Evolutionary conservation across 495 filamentous ascomycete genomes (phyloP).

Genomic region (Daldinia grandis): DNA sequence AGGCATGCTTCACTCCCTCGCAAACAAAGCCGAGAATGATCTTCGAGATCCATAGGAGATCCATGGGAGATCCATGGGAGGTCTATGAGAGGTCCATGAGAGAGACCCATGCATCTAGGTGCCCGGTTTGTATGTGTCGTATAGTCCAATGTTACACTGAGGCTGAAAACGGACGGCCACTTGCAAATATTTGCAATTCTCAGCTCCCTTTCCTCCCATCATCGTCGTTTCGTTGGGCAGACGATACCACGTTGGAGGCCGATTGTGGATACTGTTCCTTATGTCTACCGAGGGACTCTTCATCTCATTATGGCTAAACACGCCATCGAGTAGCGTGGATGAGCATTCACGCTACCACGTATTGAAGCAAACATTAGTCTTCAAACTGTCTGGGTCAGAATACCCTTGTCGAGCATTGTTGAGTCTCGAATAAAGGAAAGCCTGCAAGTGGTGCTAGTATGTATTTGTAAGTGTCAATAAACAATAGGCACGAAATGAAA

Average conservation of each 20-base stretch:
- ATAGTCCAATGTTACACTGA: conserved; percentile 21
- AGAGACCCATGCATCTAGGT: background rate
- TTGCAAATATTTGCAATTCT: conserved; percentile 17
- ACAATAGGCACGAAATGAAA: background rate
- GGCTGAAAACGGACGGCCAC: conserved; percentile 27
- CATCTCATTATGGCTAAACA: background rate
- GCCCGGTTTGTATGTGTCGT: conserved; percentile 11
- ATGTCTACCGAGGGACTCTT: background rate
- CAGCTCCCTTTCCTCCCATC: conserved; percentile 2
- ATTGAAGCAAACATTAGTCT: background rate
- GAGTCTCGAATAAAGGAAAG: background rate
- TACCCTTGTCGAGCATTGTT: background rate
- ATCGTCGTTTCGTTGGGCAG: background rate
- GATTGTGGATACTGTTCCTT: background rate
- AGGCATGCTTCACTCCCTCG: background rate
- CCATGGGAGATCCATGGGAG: too few relatives aligned
- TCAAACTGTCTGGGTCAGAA: background rate
- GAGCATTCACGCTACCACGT: background rate
- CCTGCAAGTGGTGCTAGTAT: background rate
- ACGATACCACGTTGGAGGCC: background rate
- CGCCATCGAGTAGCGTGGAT: background rate
- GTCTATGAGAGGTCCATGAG: too few relatives aligned
- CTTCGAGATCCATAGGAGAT: too few relatives aligned
- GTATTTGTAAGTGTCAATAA: background rate
- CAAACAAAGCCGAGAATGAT: conserved; percentile 16